Conservation (phyloP, 257 asterid species). For the Gynochthodes officinalis region DNA sequence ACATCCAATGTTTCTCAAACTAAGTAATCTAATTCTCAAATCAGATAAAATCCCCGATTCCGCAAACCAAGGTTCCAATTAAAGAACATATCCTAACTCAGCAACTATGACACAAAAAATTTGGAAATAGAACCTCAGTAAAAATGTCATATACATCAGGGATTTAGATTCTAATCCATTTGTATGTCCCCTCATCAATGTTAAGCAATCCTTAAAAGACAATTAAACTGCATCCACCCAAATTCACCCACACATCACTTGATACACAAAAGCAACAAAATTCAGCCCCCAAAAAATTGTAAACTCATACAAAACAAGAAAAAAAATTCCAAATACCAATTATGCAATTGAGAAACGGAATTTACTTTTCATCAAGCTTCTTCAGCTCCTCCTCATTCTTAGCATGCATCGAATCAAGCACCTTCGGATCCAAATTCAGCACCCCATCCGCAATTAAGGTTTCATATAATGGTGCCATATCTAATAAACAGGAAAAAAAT, state of each 20-base stretch:
- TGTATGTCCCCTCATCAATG: too few species aligned
- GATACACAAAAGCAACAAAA: background rate
- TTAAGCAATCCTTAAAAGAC: too few species aligned
- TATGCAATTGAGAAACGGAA: background rate
- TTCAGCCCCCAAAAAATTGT: background rate
- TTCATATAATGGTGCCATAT: conserved; percentile 82
- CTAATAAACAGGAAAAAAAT: conserved; percentile 21
- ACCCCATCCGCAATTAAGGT: conserved; percentile 59
- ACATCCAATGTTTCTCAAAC: too few species aligned
- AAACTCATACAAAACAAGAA: too few species aligned
- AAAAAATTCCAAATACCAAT: too few species aligned
- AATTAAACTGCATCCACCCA: background rate
- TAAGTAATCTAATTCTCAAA: background rate
- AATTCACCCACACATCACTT: background rate
- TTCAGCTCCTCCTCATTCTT: conserved; percentile 64
- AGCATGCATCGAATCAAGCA: conserved; percentile 64
- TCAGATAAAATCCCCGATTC: background rate
- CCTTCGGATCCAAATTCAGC: conserved; percentile 61
- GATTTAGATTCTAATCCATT: background rate
- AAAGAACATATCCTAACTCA: background rate
- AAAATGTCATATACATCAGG: background rate
- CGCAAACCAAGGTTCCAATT: background rate
- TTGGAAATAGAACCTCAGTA: background rate
- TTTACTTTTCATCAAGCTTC: conserved; percentile 77
- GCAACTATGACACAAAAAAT: background rate